A percentile compares a stretch with the other conserved stretches of the same genome.
Evolutionary conservation across 2,329 filamentous ascomycete species (phyloP).

Genomic region (Drechslera avenae): DNA sequence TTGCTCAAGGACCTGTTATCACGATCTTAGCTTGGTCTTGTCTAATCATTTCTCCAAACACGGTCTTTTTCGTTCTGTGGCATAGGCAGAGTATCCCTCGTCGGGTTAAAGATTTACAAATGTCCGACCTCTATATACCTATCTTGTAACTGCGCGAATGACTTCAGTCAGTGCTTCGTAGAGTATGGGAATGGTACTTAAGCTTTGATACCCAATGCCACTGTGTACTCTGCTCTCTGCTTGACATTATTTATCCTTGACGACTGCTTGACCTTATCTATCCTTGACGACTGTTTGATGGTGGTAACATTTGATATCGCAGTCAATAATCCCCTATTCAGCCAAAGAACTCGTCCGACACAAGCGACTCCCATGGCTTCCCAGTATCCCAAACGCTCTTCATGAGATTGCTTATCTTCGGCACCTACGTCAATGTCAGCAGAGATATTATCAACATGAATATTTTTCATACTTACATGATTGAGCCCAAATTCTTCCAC

Average conservation of each 20-base stretch:
- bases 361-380: constrained; percentile 70
- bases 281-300: too few species aligned
- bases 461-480: constrained; percentile 59
- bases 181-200: too few species aligned
- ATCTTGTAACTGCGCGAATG: too few species aligned
- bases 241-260: too few species aligned
- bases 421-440: constrained; percentile 51
- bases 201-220: too few species aligned
- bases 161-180: too few species aligned
- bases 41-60: background rate
- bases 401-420: constrained; percentile 68
- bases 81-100: too few species aligned
- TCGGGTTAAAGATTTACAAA: too few species aligned
- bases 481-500: constrained; percentile 77
- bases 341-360: constrained; percentile 71
- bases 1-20: background rate
- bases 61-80: too few species aligned
- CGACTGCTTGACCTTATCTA: too few species aligned
- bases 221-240: too few species aligned
- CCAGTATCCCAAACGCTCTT: constrained; percentile 71
- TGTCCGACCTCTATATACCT: too few species aligned
- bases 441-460: background rate
- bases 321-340: constrained; percentile 11
- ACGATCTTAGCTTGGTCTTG: background rate
- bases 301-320: background rate